Conservation (phyloP, 2,329 filamentous ascomycete species). For the Raffaelea ambrosiae region DNA sequence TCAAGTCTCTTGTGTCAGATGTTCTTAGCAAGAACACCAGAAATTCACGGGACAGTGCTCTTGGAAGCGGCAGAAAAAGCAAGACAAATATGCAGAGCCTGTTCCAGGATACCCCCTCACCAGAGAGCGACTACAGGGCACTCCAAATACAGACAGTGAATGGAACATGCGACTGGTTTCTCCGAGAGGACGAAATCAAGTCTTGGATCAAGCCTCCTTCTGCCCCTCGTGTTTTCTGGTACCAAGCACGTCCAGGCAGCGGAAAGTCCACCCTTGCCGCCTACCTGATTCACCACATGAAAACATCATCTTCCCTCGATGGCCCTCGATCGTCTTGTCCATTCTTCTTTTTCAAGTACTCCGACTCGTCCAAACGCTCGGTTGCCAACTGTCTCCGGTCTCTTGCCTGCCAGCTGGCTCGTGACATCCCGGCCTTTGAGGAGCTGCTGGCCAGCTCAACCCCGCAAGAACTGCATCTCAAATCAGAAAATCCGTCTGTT, state of each 20-base stretch:
- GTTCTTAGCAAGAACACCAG: not conserved
- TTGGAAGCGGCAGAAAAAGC: too few relatives aligned
- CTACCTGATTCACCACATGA: not conserved
- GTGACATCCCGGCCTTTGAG: not conserved
- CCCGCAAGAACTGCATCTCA: too few relatives aligned
- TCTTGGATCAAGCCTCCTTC: not conserved
- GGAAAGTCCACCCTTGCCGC: conserved; percentile 4
- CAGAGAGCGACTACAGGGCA: conserved; percentile 1
- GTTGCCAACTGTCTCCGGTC: not conserved
- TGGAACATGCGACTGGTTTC: conserved; percentile 3
- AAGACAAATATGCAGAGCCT: not conserved
- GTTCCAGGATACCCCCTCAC: not conserved
- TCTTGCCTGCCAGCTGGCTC: conserved; percentile 2
- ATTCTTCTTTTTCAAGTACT: conserved; percentile 3
- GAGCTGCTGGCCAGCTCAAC: too few relatives aligned
- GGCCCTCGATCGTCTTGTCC: not conserved
- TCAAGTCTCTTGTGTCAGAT: not conserved
- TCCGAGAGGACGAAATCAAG: not conserved
- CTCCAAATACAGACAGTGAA: not conserved
- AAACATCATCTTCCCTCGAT: not conserved
- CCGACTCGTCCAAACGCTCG: not conserved
- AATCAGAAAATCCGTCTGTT: not conserved
- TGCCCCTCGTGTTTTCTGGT: not conserved
- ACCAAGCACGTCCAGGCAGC: not conserved
- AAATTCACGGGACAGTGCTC: too few relatives aligned